Percentiles rank a stretch among this genome's conserved stretches.
Conservation (phyloP, 768 basidiomycete genomes). For the Hortiboletus flavorubellus region DNA sequence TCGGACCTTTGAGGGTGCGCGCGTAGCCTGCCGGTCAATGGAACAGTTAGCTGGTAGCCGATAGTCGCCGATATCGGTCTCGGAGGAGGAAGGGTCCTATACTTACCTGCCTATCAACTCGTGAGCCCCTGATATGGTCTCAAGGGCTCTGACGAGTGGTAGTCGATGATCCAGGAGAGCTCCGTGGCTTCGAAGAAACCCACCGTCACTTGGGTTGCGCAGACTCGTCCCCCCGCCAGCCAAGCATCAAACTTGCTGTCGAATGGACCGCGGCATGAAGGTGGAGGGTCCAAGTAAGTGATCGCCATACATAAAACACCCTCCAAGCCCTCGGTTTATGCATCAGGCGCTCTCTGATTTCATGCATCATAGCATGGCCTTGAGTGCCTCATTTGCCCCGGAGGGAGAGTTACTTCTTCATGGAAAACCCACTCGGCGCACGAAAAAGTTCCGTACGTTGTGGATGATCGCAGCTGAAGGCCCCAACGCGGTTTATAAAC, state of each 20-base stretch:
- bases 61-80: too few relatives aligned
- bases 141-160: constrained; percentile 23
- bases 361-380: constrained; percentile 65
- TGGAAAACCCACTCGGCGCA: constrained; percentile 68
- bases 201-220: constrained; percentile 77
- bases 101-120: too few relatives aligned
- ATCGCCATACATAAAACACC: too few relatives aligned
- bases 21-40: too few relatives aligned
- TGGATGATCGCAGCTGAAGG: constrained; percentile 68
- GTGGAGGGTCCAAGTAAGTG: constrained; percentile 64
- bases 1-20: too few relatives aligned
- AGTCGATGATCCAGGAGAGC: constrained; percentile 86
- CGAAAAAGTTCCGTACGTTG: constrained; percentile 72
- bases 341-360: constrained; percentile 23
- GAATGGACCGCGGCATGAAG: constrained; percentile 78
- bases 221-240: constrained; percentile 68
- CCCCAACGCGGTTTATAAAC: constrained; percentile 75
- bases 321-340: too few relatives aligned
- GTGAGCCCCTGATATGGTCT: too few relatives aligned
- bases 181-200: constrained; percentile 82
- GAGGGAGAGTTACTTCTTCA: constrained; percentile 60
- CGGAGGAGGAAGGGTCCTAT: too few relatives aligned
- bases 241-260: constrained; percentile 64
- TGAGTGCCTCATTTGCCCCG: constrained; percentile 75
- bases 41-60: too few relatives aligned